A percentile compares a stretch with the other conserved stretches of the same genome.
Conservation (phyloP, 805 yeast species). For the Blastobotrys muscicola region DNA sequence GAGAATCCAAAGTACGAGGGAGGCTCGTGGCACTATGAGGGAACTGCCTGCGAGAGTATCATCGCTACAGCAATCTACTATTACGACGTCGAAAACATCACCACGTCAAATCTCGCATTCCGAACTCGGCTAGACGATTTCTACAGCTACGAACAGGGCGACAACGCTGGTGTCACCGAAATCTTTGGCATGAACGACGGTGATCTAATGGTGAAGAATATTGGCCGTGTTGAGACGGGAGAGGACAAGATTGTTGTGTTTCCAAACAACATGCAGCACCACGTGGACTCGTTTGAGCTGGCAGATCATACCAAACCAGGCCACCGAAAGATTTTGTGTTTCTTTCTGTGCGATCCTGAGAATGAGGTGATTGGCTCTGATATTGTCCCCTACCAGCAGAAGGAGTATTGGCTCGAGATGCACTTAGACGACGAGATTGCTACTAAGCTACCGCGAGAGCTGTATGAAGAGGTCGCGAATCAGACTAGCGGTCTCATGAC, state of each 20-base stretch:
- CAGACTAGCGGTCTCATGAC: no score
- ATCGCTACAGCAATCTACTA: conserved; percentile 35
- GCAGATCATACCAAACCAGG: conserved; percentile 31
- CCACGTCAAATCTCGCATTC: conserved; percentile 29
- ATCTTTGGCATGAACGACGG: conserved; percentile 29
- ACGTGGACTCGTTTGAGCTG: conserved; percentile 33
- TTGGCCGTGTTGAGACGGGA: conserved; percentile 26
- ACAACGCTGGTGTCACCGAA: conserved; percentile 19
- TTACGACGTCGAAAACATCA: conserved; percentile 33
- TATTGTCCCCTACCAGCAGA: no score
- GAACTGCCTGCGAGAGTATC: conserved; percentile 33
- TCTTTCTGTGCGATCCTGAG: conserved; percentile 33
- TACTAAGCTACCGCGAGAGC: no score
- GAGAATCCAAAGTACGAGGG: conserved; percentile 30
- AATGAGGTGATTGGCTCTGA: conserved; percentile 13
- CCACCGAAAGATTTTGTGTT: conserved; percentile 33
- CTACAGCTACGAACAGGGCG: conserved; percentile 31
- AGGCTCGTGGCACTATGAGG: conserved; percentile 38
- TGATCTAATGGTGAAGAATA: conserved; percentile 17
- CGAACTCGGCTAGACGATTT: conserved; percentile 19
- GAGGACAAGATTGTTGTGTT: conserved; percentile 30
- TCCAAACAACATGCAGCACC: conserved; percentile 34
- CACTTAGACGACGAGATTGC: no score
- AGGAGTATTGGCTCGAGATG: no score
- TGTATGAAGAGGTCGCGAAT: no score